Conservation (phyloP, 257 asterid species). For the Solanum ossicruentum region DNA sequence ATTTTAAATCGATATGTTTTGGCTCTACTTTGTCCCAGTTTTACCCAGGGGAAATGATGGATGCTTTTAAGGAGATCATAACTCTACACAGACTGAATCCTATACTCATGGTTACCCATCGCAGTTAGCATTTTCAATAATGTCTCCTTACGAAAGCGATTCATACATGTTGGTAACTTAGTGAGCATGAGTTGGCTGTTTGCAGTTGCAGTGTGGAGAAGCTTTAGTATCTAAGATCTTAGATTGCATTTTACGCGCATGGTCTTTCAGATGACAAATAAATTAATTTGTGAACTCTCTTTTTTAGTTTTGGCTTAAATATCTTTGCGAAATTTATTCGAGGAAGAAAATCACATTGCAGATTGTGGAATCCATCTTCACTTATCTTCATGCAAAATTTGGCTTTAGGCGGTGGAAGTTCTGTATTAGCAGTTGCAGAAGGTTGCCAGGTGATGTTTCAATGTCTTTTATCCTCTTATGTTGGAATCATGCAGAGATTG, state of each 20-base stretch:
- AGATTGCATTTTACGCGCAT: neutral
- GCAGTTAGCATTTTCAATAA: neutral
- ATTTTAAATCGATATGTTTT: too few species aligned
- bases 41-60: neutral
- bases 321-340: neutral
- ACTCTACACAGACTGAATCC: neutral
- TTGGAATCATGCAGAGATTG: neutral
- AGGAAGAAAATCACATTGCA: constrained; percentile 16
- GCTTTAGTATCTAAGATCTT: neutral
- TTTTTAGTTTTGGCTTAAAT: neutral
- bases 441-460: constrained; percentile 67
- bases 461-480: neutral
- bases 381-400: constrained; percentile 41
- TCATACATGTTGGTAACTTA: neutral
- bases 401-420: constrained; percentile 32
- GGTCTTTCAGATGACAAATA: neutral
- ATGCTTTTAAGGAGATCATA: neutral
- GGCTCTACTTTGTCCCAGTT: too few species aligned
- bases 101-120: neutral
- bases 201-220: neutral
- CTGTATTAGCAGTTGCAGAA: constrained; percentile 66
- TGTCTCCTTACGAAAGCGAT: neutral
- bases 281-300: neutral
- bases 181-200: neutral
- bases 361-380: constrained; percentile 82